Evolutionary conservation across 202 grass and related monocot species (phyloP).

Genomic region (Carex sylvatica): DNA sequence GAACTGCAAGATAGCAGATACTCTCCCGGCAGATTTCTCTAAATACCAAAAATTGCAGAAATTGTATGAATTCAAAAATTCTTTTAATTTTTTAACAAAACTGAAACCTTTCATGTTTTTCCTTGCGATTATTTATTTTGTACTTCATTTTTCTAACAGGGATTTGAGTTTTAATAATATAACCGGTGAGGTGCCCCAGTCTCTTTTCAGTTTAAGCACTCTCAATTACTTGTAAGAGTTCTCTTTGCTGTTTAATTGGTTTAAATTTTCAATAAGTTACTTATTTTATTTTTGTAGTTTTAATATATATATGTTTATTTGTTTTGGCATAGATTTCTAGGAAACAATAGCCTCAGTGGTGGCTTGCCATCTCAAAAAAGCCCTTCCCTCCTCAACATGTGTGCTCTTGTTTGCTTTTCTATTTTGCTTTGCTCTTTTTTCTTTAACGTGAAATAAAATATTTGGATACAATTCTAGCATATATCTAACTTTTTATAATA

Average conservation of each 20-base stretch:
- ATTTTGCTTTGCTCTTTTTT: not conserved
- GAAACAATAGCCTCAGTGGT: slow-evolving; percentile 42
- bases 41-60: slow-evolving; percentile 16
- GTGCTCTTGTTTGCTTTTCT: slow-evolving; percentile 11
- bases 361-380: slow-evolving; percentile 35
- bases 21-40: slow-evolving; percentile 27
- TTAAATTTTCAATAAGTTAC: not conserved
- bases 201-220: slow-evolving; percentile 35
- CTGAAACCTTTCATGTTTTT: not conserved
- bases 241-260: slow-evolving; percentile 21
- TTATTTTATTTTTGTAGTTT: not conserved
- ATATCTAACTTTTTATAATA: not conserved
- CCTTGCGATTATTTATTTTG: not conserved
- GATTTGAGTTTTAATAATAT: slow-evolving; percentile 52
- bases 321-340: slow-evolving; percentile 34
- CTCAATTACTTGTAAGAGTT: slow-evolving; percentile 37
- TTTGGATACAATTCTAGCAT: not conserved
- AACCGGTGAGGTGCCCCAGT: slow-evolving; percentile 31
- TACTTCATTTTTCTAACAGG: slow-evolving; percentile 10
- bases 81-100: not conserved
- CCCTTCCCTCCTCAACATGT: slow-evolving; percentile 33
- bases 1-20: slow-evolving; percentile 37
- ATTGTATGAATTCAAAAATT: slow-evolving; percentile 25
- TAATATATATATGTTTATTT: not conserved
- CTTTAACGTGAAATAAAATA: not conserved